phyloP scores from a whole-genome alignment of 768 basidiomycete species.

The Russula compacta region DNA sequence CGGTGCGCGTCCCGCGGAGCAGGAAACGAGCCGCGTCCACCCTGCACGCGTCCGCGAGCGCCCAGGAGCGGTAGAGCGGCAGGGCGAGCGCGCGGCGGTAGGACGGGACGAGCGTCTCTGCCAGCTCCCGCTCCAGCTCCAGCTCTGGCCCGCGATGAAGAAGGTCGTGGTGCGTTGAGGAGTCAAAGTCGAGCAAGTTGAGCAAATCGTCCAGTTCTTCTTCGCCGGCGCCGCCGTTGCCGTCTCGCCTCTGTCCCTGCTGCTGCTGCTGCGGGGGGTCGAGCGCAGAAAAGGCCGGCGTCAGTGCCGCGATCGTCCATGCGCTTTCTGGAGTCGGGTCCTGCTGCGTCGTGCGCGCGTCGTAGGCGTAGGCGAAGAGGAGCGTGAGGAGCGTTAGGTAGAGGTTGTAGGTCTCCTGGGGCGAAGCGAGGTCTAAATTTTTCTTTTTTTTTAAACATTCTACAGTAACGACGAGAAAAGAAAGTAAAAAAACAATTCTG shows the following conservation, averaged over 20 bases:
- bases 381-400: slow-evolving; percentile 63
- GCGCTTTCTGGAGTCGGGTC: slow-evolving; percentile 85
- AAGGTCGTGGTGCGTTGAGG: too few species aligned
- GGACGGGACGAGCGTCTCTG: slow-evolving; percentile 44
- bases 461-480: too few species aligned
- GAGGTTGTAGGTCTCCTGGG: slow-evolving; percentile 46
- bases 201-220: too few species aligned
- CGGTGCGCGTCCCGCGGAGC: slow-evolving; percentile 47
- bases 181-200: not conserved
- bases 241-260: too few species aligned
- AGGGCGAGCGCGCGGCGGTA: slow-evolving; percentile 71
- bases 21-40: slow-evolving; percentile 54
- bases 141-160: too few species aligned
- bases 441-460: not conserved
- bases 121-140: slow-evolving; percentile 28
- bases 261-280: slow-evolving; percentile 39
- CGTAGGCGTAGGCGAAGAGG: slow-evolving; percentile 76
- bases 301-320: slow-evolving; percentile 71
- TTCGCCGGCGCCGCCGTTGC: too few species aligned
- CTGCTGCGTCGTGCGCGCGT: slow-evolving; percentile 62
- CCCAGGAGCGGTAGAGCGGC: slow-evolving; percentile 74
- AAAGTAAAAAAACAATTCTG: too few species aligned
- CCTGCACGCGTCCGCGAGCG: slow-evolving; percentile 58
- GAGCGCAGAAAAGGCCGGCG: slow-evolving; percentile 75
- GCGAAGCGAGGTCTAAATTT: slow-evolving; percentile 49